These are phyloP conservation scores for Solanum ossicruentum DNA, from an alignment of 257 asterid species.

Conservation along the genomic window DNA sequence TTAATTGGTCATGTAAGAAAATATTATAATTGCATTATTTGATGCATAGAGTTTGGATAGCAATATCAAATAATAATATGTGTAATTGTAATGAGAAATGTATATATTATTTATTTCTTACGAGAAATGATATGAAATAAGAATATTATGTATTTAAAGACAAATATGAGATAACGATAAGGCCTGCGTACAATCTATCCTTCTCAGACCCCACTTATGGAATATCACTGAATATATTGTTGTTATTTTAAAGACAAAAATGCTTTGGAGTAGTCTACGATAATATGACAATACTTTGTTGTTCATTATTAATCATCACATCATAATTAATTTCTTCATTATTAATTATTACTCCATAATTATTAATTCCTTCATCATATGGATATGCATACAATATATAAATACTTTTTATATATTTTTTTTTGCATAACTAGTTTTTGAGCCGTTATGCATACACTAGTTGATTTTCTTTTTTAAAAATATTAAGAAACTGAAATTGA, in stretches of 20 bases:
- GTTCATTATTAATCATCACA: background rate
- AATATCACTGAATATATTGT: no score
- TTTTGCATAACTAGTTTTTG: no score
- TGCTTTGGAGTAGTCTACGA: background rate
- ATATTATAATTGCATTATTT: background rate
- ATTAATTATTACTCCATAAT: background rate
- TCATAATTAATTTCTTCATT: background rate
- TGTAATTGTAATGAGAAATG: background rate
- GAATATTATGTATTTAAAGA: background rate
- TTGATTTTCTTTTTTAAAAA: background rate
- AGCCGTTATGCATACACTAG: background rate
- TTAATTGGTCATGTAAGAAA: background rate
- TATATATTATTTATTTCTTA: background rate
- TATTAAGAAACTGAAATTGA: no score
- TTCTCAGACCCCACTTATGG: no score
- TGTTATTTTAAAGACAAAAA: background rate
- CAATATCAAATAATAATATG: background rate
- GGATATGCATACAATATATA: background rate
- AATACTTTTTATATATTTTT: background rate
- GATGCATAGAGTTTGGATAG: background rate
- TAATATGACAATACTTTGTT: background rate
- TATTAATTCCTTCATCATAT: background rate
- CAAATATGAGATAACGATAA: no score
- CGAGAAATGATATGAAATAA: no score
- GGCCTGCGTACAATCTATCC: no score